Evolutionary conservation across 2,329 filamentous ascomycete genomes (phyloP).

Genomic region (Ophiostoma angusticollis): DNA sequence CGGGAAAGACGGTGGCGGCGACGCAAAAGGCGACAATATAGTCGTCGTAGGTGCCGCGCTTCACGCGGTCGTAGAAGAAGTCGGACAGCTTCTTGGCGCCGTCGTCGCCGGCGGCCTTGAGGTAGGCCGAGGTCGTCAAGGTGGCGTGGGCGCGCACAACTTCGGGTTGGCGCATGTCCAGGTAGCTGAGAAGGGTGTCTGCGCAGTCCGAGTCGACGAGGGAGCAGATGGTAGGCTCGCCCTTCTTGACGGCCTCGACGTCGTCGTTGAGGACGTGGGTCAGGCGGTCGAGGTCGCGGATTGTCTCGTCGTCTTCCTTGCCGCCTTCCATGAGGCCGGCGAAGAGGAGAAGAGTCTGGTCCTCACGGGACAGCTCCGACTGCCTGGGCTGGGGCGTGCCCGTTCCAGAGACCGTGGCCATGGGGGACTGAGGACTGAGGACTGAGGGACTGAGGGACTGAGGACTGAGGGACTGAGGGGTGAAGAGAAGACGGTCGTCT

Average conservation of each 20-base stretch:
- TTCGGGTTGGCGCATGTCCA: constrained; percentile 69
- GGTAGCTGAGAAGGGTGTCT: constrained; percentile 72
- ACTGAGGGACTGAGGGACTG: not conserved
- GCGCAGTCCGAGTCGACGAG: constrained; percentile 63
- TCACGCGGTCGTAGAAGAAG: constrained; percentile 61
- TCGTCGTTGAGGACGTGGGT: constrained; percentile 49
- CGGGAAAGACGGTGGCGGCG: constrained; percentile 76
- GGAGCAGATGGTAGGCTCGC: constrained; percentile 38
- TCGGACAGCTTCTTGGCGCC: constrained; percentile 57
- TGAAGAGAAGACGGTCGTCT: too few species aligned
- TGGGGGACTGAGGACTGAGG: not conserved
- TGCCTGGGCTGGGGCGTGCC: not conserved
- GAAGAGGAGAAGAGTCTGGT: constrained; percentile 64
- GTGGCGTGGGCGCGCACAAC: constrained; percentile 70
- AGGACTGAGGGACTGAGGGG: not conserved
- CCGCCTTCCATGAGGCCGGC: constrained; percentile 85
- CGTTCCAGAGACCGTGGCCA: constrained; percentile 3
- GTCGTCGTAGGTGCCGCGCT: constrained; percentile 70
- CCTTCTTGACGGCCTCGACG: constrained; percentile 28
- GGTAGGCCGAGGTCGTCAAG: constrained; percentile 68
- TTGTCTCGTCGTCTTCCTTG: constrained; percentile 64
- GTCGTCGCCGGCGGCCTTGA: constrained; percentile 61
- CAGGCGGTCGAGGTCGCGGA: constrained; percentile 42
- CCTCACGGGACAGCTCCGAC: constrained; percentile 27
- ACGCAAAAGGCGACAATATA: constrained; percentile 87